A percentile compares a stretch with the other conserved stretches of the same genome.
Conservation (phyloP, 345 rosid species). For the Clausena lansium region DNA sequence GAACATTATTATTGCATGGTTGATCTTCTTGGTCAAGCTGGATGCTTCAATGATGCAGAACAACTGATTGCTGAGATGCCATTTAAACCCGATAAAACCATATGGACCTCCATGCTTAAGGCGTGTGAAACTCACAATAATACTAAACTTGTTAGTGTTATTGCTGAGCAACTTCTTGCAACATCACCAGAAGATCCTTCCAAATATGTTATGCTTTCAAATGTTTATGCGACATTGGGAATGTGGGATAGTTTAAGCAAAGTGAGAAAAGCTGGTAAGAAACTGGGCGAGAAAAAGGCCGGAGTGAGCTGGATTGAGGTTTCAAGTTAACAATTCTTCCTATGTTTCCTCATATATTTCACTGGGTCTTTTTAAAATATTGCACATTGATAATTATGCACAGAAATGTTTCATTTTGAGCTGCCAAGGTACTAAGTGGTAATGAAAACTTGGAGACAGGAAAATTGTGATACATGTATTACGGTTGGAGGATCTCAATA, state of each 20-base stretch:
- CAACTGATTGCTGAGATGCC: conserved; percentile 55
- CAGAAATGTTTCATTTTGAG: not conserved
- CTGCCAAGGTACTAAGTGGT: not conserved
- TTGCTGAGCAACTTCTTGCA: conserved; percentile 44
- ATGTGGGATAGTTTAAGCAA: conserved; percentile 61
- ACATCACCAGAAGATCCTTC: conserved; percentile 49
- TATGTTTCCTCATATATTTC: not conserved
- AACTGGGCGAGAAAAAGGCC: conserved; percentile 48
- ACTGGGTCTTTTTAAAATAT: not conserved
- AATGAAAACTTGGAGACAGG: not conserved
- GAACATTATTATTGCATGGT: conserved; percentile 76
- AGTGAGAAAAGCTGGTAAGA: conserved; percentile 54
- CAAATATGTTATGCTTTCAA: conserved; percentile 59
- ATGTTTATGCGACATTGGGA: conserved; percentile 57
- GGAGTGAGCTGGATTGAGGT: conserved; percentile 67
- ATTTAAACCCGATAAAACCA: conserved; percentile 58
- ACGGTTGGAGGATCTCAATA: not conserved
- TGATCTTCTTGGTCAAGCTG: conserved; percentile 74
- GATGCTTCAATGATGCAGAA: conserved; percentile 47
- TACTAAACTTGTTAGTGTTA: conserved; percentile 30
- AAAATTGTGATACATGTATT: not conserved
- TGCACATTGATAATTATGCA: not conserved
- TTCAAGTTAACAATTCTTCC: conserved; percentile 14
- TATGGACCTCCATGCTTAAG: conserved; percentile 65
- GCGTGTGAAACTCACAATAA: conserved; percentile 65